Evolutionary conservation across 345 rosid genomes (phyloP).

Genomic region (Brassica carinata): DNA sequence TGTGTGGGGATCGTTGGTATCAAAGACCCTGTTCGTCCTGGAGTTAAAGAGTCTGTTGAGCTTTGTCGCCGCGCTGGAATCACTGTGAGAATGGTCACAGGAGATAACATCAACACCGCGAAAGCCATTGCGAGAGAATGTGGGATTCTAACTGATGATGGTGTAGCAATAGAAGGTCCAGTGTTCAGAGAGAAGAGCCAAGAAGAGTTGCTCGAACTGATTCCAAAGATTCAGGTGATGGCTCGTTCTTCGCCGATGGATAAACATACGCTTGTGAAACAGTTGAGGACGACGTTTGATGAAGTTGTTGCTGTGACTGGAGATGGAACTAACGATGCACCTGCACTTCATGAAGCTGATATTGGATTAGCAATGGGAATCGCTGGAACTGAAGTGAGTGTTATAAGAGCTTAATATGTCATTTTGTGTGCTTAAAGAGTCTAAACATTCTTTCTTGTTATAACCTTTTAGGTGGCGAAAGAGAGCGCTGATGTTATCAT

Average conservation of each 20-base stretch:
- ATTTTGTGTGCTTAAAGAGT: background rate
- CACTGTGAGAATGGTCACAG: slow-evolving; percentile 91
- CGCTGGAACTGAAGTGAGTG: slow-evolving; percentile 88
- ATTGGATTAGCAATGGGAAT: slow-evolving; percentile 98
- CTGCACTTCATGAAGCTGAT: slow-evolving; percentile 96
- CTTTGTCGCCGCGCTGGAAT: slow-evolving; percentile 86
- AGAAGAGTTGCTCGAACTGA: slow-evolving; percentile 65
- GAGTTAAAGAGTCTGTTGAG: slow-evolving; percentile 89
- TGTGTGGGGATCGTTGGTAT: slow-evolving; percentile 92
- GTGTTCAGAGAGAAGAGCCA: slow-evolving; percentile 75
- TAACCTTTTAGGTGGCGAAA: slow-evolving; percentile 75
- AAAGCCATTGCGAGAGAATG: slow-evolving; percentile 94
- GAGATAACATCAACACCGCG: slow-evolving; percentile 92
- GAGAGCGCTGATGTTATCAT: slow-evolving; percentile 97
- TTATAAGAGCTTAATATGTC: background rate
- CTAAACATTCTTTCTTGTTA: background rate
- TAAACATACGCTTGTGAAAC: slow-evolving; percentile 86
- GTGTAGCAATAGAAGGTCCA: slow-evolving; percentile 88
- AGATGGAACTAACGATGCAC: slow-evolving; percentile 98
- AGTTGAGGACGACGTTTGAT: slow-evolving; percentile 74
- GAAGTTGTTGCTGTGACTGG: slow-evolving; percentile 94
- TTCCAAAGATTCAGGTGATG: slow-evolving; percentile 98
- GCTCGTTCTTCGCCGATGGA: slow-evolving; percentile 95
- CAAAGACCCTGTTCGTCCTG: slow-evolving; percentile 94
- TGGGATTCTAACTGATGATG: slow-evolving; percentile 87